Evolutionary conservation across 129 eudicot species (phyloP).

Genomic region (Lonicera japonica): DNA sequence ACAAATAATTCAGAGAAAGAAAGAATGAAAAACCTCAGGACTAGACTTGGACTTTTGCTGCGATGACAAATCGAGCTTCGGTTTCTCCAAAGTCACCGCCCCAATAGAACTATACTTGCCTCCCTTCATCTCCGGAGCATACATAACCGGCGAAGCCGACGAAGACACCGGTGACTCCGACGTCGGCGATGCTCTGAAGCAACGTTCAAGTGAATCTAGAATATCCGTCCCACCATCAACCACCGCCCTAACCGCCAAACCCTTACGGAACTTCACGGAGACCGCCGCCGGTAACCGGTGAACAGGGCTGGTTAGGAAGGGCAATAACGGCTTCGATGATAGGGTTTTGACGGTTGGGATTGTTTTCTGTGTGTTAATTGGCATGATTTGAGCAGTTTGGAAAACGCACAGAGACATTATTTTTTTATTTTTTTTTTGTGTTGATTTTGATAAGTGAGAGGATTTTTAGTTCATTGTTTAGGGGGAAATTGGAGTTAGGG

Average conservation of each 20-base stretch:
- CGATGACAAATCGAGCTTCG: constrained; percentile 59
- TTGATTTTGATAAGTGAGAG: neutral
- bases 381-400: constrained; percentile 55
- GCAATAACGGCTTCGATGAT: constrained; percentile 36
- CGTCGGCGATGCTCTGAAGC: constrained; percentile 42
- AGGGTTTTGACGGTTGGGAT: constrained; percentile 41
- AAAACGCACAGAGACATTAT: constrained; percentile 71
- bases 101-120: constrained; percentile 52
- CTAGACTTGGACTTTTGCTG: constrained; percentile 49
- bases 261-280: constrained; percentile 22
- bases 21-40: constrained; percentile 46
- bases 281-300: constrained; percentile 24
- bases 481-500: neutral
- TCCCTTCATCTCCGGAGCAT: constrained; percentile 69
- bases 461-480: neutral
- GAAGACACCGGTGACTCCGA: constrained; percentile 21
- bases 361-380: constrained; percentile 41
- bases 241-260: constrained; percentile 24
- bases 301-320: constrained; percentile 19
- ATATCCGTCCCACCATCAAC: constrained; percentile 50
- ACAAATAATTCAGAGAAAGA: neutral
- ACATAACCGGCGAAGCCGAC: constrained; percentile 26
- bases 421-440: neutral
- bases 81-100: constrained; percentile 68
- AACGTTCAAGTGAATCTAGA: constrained; percentile 50